Evolutionary conservation across 257 asterid genomes (phyloP).

Genomic region (Penstemon davidsonii): DNA sequence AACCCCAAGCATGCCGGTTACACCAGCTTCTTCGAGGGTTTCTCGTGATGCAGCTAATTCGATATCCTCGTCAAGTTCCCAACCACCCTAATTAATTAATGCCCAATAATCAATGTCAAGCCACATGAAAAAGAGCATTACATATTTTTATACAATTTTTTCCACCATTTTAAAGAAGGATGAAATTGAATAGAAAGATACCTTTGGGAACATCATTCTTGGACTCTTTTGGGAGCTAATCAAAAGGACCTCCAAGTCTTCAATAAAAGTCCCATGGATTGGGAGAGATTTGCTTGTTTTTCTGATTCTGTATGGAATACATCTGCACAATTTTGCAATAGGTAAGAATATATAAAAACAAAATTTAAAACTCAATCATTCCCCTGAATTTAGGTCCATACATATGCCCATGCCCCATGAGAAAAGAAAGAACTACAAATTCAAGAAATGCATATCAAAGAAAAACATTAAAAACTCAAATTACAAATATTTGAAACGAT

Average conservation of each 20-base stretch:
- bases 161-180: not conserved
- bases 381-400: not conserved
- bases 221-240: slow-evolving; percentile 86
- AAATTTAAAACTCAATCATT: not conserved
- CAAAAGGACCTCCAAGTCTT: slow-evolving; percentile 78
- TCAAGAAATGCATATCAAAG: too few species aligned
- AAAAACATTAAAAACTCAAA: too few species aligned
- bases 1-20: slow-evolving; percentile 72
- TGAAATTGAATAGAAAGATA: slow-evolving; percentile 19
- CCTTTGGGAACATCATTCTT: slow-evolving; percentile 95
- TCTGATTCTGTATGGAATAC: slow-evolving; percentile 73
- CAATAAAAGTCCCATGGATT: slow-evolving; percentile 36
- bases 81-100: slow-evolving; percentile 65
- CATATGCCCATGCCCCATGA: too few species aligned
- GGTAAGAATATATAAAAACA: not conserved
- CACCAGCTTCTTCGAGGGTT: slow-evolving; percentile 92
- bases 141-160: not conserved
- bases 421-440: too few species aligned
- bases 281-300: slow-evolving; percentile 34
- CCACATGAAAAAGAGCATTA: not conserved
- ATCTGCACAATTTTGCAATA: slow-evolving; percentile 52
- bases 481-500: too few species aligned
- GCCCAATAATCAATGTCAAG: slow-evolving; percentile 35
- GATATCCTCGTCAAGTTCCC: slow-evolving; percentile 88
- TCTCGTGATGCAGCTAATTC: slow-evolving; percentile 83